Evolutionary conservation across 257 asterid species (phyloP).

Genomic region (Solanum tarijense): DNA sequence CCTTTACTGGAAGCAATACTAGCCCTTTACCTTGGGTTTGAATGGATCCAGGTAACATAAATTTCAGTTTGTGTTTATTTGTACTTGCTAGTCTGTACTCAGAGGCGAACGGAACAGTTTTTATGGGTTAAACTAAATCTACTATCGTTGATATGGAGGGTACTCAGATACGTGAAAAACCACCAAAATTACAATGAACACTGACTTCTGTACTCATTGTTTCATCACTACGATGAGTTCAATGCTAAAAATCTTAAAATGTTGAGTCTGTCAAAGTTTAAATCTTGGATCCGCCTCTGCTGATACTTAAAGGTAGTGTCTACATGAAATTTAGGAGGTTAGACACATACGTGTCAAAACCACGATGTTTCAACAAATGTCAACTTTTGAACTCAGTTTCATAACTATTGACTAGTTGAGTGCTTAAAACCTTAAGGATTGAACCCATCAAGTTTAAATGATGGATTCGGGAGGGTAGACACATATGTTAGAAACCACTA

Average conservation of each 20-base stretch:
- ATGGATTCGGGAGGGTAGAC: neutral
- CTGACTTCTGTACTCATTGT: neutral
- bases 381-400: neutral
- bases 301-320: neutral
- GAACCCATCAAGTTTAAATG: neutral
- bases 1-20: slow-evolving; percentile 71
- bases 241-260: neutral
- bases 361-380: neutral
- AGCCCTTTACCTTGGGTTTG: slow-evolving; percentile 91
- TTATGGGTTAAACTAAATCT: neutral
- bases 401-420: neutral
- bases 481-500: neutral
- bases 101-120: neutral
- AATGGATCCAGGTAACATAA: slow-evolving; percentile 79
- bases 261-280: neutral
- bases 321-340: neutral
- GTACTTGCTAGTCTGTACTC: neutral
- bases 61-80: neutral
- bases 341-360: neutral
- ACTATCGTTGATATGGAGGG: neutral
- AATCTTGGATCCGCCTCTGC: neutral
- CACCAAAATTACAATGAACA: neutral
- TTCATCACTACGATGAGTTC: neutral
- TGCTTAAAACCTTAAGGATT: neutral
- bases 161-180: neutral